Conservation (phyloP, 257 asterid species). For the Echites panduratus region DNA sequence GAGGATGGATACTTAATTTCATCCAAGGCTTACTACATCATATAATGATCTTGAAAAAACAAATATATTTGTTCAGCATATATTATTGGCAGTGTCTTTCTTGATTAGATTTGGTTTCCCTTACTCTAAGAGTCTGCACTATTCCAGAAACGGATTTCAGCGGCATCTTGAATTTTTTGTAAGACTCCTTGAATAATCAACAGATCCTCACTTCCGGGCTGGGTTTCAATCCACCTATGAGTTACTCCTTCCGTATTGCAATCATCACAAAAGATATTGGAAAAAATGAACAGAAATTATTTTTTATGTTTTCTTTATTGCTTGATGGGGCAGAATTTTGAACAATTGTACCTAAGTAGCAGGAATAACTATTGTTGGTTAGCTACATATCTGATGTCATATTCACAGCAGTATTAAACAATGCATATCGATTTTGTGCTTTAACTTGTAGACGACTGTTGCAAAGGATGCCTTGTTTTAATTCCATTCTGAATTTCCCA, state of each 20-base stretch:
- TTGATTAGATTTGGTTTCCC: neutral
- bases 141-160: neutral
- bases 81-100: no score
- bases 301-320: neutral
- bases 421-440: neutral
- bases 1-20: neutral
- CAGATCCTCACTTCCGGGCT: neutral
- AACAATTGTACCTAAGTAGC: neutral
- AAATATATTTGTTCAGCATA: neutral
- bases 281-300: neutral
- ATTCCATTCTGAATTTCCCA: slow-evolving; percentile 10
- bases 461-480: neutral
- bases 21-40: no score
- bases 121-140: neutral
- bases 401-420: neutral
- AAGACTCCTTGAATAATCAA: neutral
- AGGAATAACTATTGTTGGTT: neutral
- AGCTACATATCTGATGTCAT: neutral
- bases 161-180: neutral
- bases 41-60: neutral
- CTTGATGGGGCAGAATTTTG: neutral
- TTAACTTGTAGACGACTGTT: neutral
- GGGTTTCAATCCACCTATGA: neutral
- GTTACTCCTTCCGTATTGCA: neutral
- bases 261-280: neutral